Conservation (phyloP, 257 asterid species). For the Rhazya stricta region DNA sequence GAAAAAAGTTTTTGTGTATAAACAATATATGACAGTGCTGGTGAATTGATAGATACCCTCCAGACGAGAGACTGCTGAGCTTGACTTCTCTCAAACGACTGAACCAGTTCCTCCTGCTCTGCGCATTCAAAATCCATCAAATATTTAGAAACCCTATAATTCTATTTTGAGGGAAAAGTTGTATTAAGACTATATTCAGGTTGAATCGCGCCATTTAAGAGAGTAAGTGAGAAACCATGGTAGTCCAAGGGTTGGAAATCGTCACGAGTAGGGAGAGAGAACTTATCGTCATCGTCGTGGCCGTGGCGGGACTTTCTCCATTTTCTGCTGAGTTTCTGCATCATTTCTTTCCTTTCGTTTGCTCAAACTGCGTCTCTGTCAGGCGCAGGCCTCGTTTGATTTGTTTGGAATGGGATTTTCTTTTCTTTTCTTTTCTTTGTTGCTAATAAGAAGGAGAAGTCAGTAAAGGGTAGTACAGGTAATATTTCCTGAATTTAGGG, state of each 20-base stretch:
- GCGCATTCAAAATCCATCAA: constrained; percentile 18
- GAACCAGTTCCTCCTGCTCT: constrained; percentile 90
- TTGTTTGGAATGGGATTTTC: too few relatives aligned
- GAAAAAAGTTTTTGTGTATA: not conserved
- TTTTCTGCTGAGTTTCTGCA: constrained; percentile 57
- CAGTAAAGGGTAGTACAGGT: too few relatives aligned
- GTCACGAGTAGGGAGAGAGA: constrained; percentile 76
- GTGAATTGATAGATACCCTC: constrained; percentile 44
- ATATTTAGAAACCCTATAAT: constrained; percentile 13
- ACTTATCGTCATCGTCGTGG: constrained; percentile 32
- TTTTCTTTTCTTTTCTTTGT: too few relatives aligned
- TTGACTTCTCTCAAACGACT: constrained; percentile 66
- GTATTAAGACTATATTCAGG: not conserved
- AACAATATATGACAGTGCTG: not conserved
- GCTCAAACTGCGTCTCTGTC: not conserved
- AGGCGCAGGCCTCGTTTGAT: too few relatives aligned
- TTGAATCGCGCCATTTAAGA: not conserved
- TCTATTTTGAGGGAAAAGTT: not conserved
- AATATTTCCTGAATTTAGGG: too few relatives aligned
- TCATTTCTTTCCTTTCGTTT: constrained; percentile 21
- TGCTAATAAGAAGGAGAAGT: too few relatives aligned
- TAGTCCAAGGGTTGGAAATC: constrained; percentile 67
- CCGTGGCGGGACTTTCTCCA: constrained; percentile 43
- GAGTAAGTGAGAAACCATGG: constrained; percentile 37
- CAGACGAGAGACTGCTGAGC: constrained; percentile 71